These are phyloP conservation scores for Cymbidium sinense DNA, from an alignment of 106 monocot species.

Conservation along the genomic window DNA sequence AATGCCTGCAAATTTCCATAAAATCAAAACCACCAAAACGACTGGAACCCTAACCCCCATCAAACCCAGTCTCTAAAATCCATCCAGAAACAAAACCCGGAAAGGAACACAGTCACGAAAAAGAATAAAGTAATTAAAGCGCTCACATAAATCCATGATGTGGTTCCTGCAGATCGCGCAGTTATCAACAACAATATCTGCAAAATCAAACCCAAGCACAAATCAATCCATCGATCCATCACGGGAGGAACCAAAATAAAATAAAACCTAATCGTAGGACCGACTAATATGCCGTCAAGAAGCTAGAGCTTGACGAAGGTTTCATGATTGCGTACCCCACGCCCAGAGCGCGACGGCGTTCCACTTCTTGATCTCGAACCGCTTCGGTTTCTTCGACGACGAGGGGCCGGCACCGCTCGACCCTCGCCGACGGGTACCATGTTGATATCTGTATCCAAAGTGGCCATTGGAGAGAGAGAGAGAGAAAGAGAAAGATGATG, in stretches of 20 bases:
- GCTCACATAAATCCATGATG: conserved; percentile 72
- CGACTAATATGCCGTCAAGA: background rate
- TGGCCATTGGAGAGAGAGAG: conserved; percentile 17
- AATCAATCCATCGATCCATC: background rate
- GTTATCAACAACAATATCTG: conserved; percentile 71
- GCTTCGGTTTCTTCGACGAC: conserved; percentile 51
- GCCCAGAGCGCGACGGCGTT: conserved; percentile 69
- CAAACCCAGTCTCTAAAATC: background rate
- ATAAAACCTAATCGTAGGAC: background rate
- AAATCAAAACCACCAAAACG: background rate
- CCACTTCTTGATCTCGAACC: conserved; percentile 72
- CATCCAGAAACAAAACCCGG: background rate
- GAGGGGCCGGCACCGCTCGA: conserved; percentile 26
- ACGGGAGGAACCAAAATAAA: background rate
- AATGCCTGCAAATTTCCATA: conserved; percentile 35
- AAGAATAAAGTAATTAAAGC: background rate
- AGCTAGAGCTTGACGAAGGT: background rate
- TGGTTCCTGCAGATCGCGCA: conserved; percentile 65
- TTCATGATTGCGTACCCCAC: conserved; percentile 31
- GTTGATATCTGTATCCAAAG: conserved; percentile 44
- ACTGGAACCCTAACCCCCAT: too few relatives aligned
- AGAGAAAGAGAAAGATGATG: too few relatives aligned
- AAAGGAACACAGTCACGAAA: background rate
- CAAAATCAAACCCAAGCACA: background rate
- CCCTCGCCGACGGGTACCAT: conserved; percentile 45